Conservation (phyloP, 2,329 filamentous ascomycete species). For the Lachnellula subtilissima region DNA sequence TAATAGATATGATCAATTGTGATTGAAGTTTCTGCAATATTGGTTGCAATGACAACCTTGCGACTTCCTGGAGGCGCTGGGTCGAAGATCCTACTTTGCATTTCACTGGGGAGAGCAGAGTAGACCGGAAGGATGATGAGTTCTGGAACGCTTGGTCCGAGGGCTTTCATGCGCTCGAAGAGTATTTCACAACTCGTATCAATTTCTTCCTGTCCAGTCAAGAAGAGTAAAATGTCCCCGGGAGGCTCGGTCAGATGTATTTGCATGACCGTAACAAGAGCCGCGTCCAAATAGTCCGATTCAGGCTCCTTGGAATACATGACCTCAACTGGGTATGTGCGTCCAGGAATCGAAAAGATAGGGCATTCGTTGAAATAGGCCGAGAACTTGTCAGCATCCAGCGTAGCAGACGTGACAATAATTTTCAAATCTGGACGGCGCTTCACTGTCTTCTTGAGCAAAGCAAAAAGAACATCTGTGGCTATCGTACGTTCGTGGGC, state of each 20-base stretch:
- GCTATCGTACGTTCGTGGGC: slow-evolving; percentile 96
- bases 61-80: slow-evolving; percentile 78
- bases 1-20: slow-evolving; percentile 98
- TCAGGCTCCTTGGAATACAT: slow-evolving; percentile 94
- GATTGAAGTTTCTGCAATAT: slow-evolving; percentile 96
- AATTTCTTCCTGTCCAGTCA: slow-evolving; percentile 97
- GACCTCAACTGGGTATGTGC: slow-evolving; percentile 92
- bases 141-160: slow-evolving; percentile 86
- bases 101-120: slow-evolving; percentile 84
- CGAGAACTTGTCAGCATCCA: slow-evolving; percentile 97
- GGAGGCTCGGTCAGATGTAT: slow-evolving; percentile 90
- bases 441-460: slow-evolving; percentile 90
- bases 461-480: slow-evolving; percentile 89
- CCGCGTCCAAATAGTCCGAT: slow-evolving; percentile 89
- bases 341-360: slow-evolving; percentile 92
- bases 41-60: slow-evolving; percentile 96
- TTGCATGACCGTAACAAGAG: slow-evolving; percentile 95
- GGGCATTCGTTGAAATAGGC: slow-evolving; percentile 94
- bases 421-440: slow-evolving; percentile 82
- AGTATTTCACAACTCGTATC: slow-evolving; percentile 91
- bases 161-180: slow-evolving; percentile 90
- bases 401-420: slow-evolving; percentile 92
- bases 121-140: slow-evolving; percentile 95
- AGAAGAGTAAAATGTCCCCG: slow-evolving; percentile 92
- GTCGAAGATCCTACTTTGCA: slow-evolving; percentile 92